Evolutionary conservation across 164 flowering plant species (phyloP).

Genomic region (Magnolia sinica): DNA sequence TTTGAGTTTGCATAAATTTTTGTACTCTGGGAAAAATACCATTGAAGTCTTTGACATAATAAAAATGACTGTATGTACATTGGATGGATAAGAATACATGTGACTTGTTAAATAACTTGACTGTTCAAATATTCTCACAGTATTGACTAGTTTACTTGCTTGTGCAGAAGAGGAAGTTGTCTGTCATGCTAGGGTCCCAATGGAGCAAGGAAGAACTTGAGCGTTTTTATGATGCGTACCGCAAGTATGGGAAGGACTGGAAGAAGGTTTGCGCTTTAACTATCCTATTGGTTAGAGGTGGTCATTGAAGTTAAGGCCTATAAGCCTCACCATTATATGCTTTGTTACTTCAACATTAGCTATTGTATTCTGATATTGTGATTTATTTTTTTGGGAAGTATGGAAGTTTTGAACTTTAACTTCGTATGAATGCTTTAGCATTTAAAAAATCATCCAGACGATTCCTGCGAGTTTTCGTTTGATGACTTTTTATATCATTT

Average conservation of each 20-base stretch:
- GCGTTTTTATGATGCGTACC: constrained; percentile 82
- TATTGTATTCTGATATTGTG: not conserved
- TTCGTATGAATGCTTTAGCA: not conserved
- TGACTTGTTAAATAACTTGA: not conserved
- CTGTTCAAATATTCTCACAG: not conserved
- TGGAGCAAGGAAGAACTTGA: constrained; percentile 90
- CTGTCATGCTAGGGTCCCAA: constrained; percentile 80
- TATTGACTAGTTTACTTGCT: constrained; percentile 7
- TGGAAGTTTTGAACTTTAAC: not conserved
- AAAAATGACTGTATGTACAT: not conserved
- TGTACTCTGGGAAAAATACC: too few relatives aligned
- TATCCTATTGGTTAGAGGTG: not conserved
- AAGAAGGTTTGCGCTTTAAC: constrained; percentile 52
- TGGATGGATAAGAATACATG: not conserved
- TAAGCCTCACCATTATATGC: not conserved
- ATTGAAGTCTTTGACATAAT: too few relatives aligned
- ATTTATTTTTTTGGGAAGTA: not conserved
- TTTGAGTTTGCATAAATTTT: too few relatives aligned
- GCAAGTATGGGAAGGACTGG: constrained; percentile 88
- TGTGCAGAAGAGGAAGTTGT: constrained; percentile 69
- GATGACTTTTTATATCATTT: too few relatives aligned
- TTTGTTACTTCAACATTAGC: not conserved
- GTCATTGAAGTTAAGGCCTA: not conserved
- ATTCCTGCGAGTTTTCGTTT: not conserved
- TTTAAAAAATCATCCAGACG: too few relatives aligned